These are phyloP conservation scores for Coemansia aciculifera DNA, from an alignment of 192 early-diverging fungal species.

Conservation along the genomic window DNA sequence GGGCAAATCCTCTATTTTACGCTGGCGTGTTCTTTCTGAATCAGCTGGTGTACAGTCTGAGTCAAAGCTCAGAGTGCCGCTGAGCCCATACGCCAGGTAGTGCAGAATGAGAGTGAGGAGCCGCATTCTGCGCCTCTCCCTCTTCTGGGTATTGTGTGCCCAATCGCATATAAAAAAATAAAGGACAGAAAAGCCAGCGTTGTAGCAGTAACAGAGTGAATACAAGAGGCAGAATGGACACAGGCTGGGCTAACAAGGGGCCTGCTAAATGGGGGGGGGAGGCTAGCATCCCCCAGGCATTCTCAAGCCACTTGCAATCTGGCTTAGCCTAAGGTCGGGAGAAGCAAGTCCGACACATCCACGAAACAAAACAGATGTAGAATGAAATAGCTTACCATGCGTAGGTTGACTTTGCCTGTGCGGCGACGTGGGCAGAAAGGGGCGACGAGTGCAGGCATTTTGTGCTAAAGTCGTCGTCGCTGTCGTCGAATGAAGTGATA, in stretches of 20 bases:
- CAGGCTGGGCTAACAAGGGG: not conserved
- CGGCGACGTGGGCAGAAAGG: slow-evolving; percentile 52
- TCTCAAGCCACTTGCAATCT: slow-evolving; percentile 5
- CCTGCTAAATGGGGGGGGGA: not conserved
- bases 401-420: slow-evolving; percentile 48
- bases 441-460: slow-evolving; percentile 22
- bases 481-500: slow-evolving; percentile 32
- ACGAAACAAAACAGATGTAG: not conserved
- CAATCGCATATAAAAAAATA: not conserved
- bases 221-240: not conserved
- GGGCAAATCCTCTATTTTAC: slow-evolving; percentile 6
- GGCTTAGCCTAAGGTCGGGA: not conserved
- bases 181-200: slow-evolving; percentile 2
- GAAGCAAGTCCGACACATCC: not conserved
- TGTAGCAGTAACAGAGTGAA: slow-evolving; percentile 5
- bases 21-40: slow-evolving; percentile 2
- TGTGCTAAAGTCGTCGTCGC: slow-evolving; percentile 14
- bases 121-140: slow-evolving; percentile 8
- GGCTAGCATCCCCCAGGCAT: not conserved
- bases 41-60: not conserved
- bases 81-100: not conserved
- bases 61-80: not conserved
- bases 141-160: slow-evolving; percentile 9
- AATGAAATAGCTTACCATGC: slow-evolving; percentile 38
- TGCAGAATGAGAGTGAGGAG: not conserved